Evolutionary conservation across 176 grass and related monocot genomes (phyloP).

Genomic region (Bothriochloa decipiens): DNA sequence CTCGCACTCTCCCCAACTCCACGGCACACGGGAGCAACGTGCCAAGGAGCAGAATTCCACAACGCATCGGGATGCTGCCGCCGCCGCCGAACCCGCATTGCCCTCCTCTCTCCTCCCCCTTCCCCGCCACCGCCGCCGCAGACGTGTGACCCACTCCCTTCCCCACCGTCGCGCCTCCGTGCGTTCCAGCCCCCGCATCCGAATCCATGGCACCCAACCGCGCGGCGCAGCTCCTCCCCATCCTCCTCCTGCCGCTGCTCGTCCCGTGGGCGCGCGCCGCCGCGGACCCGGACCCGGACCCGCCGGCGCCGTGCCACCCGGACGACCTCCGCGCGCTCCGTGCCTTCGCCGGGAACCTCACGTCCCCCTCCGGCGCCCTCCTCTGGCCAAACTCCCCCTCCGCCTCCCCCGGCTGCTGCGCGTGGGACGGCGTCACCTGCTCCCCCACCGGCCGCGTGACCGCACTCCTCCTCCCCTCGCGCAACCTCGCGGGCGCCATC

Average conservation of each 20-base stretch:
- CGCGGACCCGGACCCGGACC: background rate
- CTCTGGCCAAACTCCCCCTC: constrained; percentile 1
- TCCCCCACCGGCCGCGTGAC: constrained; percentile 47
- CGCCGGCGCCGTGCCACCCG: constrained; percentile 55
- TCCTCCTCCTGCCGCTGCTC: background rate
- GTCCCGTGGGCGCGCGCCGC: background rate
- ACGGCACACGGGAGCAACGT: too few species aligned
- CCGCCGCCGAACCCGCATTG: background rate
- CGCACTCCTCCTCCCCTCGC: constrained; percentile 47
- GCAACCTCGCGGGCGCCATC: constrained; percentile 48
- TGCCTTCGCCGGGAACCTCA: constrained; percentile 68
- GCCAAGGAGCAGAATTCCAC: background rate
- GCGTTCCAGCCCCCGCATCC: background rate
- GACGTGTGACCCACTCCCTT: background rate
- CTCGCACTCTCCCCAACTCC: background rate
- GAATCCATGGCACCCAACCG: constrained; percentile 46
- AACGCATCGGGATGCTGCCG: background rate
- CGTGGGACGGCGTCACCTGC: constrained; percentile 72
- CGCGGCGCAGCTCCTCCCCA: background rate
- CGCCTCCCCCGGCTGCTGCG: constrained; percentile 44
- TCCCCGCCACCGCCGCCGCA: background rate
- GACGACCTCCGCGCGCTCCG: constrained; percentile 63
- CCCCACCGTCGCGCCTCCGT: background rate
- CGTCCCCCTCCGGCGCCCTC: constrained; percentile 17
- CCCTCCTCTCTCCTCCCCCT: background rate